phyloP scores from a whole-genome alignment of 148 eudicot genomes.

The Chenopodium berlandieri region DNA sequence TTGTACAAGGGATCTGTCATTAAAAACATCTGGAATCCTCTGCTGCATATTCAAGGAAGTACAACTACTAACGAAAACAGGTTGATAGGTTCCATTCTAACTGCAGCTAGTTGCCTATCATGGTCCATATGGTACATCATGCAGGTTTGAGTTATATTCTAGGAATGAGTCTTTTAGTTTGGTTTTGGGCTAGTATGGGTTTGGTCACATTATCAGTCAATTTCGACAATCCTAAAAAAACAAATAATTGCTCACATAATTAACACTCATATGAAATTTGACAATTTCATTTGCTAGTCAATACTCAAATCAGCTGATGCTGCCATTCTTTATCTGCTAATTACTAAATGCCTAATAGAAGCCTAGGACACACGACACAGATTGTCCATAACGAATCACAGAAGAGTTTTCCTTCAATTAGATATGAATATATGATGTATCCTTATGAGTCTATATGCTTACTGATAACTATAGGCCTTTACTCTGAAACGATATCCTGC shows the following conservation, averaged over 20 bases:
- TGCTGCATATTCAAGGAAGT: slow-evolving; percentile 40
- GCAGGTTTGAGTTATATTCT: slow-evolving; percentile 46
- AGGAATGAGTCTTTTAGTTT: no score
- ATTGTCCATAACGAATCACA: not conserved
- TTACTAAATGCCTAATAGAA: not conserved
- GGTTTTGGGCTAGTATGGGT: not conserved
- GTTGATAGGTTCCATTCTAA: slow-evolving; percentile 63
- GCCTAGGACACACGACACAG: not conserved
- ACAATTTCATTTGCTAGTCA: no score
- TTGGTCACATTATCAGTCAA: not conserved
- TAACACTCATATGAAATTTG: not conserved
- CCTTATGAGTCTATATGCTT: not conserved
- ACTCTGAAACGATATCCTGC: slow-evolving; percentile 76
- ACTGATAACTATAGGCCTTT: slow-evolving; percentile 44
- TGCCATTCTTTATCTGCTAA: not conserved
- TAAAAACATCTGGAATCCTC: slow-evolving; percentile 42
- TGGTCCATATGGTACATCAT: slow-evolving; percentile 75
- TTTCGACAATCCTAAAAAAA: no score
- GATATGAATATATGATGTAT: not conserved
- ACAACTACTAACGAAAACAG: slow-evolving; percentile 39
- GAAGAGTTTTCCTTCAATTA: not conserved
- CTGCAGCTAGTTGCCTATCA: slow-evolving; percentile 60
- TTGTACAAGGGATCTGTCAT: slow-evolving; percentile 59
- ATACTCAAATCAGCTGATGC: no score
- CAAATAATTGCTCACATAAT: not conserved